Percentiles rank a stretch among this genome's conserved stretches.
phyloP scores from a whole-genome alignment of 192 early-diverging fungal species.

The Dissophora ornata region DNA sequence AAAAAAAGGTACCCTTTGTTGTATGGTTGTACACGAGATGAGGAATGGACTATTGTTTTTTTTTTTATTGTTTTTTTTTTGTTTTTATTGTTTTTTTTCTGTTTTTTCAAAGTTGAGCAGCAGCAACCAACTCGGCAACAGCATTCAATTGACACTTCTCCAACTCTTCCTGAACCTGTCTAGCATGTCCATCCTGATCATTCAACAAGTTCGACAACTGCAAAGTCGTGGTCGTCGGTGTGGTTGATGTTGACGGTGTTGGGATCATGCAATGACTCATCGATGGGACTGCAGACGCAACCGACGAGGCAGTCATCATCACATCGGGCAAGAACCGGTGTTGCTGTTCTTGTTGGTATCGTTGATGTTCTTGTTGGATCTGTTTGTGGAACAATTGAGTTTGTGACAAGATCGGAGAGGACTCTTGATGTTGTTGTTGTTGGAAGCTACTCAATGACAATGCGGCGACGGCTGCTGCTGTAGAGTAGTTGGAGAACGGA shows the following conservation, averaged over 20 bases:
- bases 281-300: constrained; percentile 29
- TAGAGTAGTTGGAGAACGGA: constrained; percentile 10
- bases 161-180: neutral
- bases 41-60: neutral
- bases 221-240: neutral
- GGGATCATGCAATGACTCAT: constrained; percentile 34
- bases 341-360: constrained; percentile 23
- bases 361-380: constrained; percentile 37
- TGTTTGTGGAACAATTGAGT: constrained; percentile 37
- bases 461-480: constrained; percentile 10
- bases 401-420: constrained; percentile 14
- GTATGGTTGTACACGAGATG: neutral
- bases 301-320: constrained; percentile 7
- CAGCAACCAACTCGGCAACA: constrained; percentile 12
- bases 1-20: too few species aligned
- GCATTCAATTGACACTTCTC: constrained; percentile 15
- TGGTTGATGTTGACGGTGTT: too few species aligned
- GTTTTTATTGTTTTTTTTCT: neutral
- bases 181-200: constrained; percentile 7
- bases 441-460: constrained; percentile 9
- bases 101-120: constrained; percentile 2
- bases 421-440: neutral
- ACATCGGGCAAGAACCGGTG: constrained; percentile 12
- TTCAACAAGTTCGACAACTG: constrained; percentile 11
- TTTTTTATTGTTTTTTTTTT: too few species aligned